A percentile compares a stretch with the other conserved stretches of the same genome.
phyloP scores from a whole-genome alignment of 352 stramenopile genomes.

The Pythium monospermum region DNA sequence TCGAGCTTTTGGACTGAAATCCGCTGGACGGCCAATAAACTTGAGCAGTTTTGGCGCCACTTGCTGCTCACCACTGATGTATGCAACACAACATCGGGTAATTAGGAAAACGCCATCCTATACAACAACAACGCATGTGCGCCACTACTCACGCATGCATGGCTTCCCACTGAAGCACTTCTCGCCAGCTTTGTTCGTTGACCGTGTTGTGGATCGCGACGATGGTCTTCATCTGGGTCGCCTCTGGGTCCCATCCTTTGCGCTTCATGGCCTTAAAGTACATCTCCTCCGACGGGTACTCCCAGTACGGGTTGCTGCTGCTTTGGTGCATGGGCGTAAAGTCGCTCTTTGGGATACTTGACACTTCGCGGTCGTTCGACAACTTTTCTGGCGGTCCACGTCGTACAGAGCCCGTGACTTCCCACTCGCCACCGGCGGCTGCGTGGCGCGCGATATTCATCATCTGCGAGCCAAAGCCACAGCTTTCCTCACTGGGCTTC shows the following conservation, averaged over 20 bases:
- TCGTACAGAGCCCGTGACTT: slow-evolving; percentile 23
- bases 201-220: slow-evolving; percentile 97
- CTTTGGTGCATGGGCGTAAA: slow-evolving; percentile 65
- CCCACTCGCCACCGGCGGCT: slow-evolving; percentile 22
- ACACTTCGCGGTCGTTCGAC: slow-evolving; percentile 85
- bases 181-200: slow-evolving; percentile 94
- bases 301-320: slow-evolving; percentile 73
- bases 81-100: too few relatives aligned
- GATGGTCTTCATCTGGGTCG: slow-evolving; percentile 92
- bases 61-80: background rate
- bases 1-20: slow-evolving; percentile 93
- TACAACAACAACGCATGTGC: too few relatives aligned
- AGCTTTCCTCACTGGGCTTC: slow-evolving; percentile 8
- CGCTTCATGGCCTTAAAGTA: slow-evolving; percentile 97
- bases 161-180: slow-evolving; percentile 92
- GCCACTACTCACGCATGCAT: slow-evolving; percentile 15
- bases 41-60: slow-evolving; percentile 86
- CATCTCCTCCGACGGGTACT: slow-evolving; percentile 97
- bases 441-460: slow-evolving; percentile 43
- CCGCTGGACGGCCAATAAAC: slow-evolving; percentile 94
- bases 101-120: too few relatives aligned
- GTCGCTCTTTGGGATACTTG: slow-evolving; percentile 94
- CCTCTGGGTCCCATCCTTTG: slow-evolving; percentile 92
- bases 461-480: slow-evolving; percentile 58
- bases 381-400: slow-evolving; percentile 26